Percentiles rank a stretch among this genome's conserved stretches.
Evolutionary conservation across 257 asterid species (phyloP).

Genomic region (Cinchona pubescens): DNA sequence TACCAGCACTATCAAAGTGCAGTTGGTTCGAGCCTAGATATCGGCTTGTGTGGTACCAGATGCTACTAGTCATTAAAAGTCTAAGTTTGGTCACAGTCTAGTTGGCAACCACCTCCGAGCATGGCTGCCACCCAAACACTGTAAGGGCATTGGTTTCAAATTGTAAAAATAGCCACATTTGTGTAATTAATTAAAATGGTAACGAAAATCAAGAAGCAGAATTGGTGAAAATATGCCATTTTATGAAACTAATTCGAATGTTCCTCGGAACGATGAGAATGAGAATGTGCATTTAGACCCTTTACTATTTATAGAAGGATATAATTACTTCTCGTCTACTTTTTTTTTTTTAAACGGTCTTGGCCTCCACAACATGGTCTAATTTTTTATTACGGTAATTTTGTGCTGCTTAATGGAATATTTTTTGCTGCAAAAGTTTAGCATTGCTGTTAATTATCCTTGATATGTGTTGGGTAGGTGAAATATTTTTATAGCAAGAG

Average conservation of each 20-base stretch:
- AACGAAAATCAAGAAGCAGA: neutral
- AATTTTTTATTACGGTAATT: too few species aligned
- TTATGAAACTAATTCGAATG: neutral
- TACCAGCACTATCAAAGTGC: slow-evolving; percentile 51
- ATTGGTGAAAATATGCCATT: neutral
- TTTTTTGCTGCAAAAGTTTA: too few species aligned
- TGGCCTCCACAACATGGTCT: too few species aligned
- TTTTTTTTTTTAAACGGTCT: too few species aligned
- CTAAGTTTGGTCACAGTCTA: slow-evolving; percentile 46
- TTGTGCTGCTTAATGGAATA: too few species aligned
- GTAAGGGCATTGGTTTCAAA: slow-evolving; percentile 56
- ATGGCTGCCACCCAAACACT: slow-evolving; percentile 58
- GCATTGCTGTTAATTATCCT: too few species aligned
- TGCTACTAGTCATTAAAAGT: slow-evolving; percentile 25
- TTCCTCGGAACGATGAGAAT: neutral
- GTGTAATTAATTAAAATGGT: neutral
- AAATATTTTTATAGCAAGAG: too few species aligned
- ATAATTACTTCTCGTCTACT: too few species aligned
- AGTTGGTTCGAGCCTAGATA: slow-evolving; percentile 68
- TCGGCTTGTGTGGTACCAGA: slow-evolving; percentile 30
- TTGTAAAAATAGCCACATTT: slow-evolving; percentile 20
- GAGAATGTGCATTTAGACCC: neutral
- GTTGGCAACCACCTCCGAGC: slow-evolving; percentile 64
- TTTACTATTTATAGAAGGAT: neutral
- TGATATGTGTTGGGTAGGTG: too few species aligned